Evolutionary conservation across 1,139 yeast genomes (phyloP), one percentile per base, ranked within the genome.

Genomic region (Meyerozyma athensensis): DNA sequence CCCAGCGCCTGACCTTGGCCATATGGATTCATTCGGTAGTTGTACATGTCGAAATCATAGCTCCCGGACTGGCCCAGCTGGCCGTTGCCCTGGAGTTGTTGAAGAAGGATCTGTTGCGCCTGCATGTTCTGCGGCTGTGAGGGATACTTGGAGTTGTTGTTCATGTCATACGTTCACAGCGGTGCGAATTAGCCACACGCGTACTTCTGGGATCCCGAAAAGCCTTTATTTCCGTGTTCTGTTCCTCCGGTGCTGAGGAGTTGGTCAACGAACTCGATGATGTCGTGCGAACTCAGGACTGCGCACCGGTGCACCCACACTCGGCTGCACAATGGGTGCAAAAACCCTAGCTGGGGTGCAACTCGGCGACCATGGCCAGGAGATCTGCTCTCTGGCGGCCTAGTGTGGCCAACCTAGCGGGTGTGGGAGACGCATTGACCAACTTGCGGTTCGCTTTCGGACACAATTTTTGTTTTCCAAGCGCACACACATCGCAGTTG

Each of bases 401-500:
- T n/a, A 70, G 50, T 44, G 68, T 68, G 36, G 49, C 53, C 14
- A 58, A 43, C 30, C 72, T 49, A 28, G 59, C 50, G 14, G 62
- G 59, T 21, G 65, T 38, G 23, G 59, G 47, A n/a, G 62, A 61
- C 21, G 55, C 53, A 26, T 57, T 61, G 28, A 71, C 38, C 22
- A 77, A 46, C 31, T 68, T 66, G 36, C 65, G 62, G 48, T 78
- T 76, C 7, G 67, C 75, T 16, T 71, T 66, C 23, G 71, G 65
- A 46, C 95, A 84, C 3, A 80, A 52, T 1, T 69, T 72, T 4
- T 66, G 59, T 23, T 52, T 53, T 1, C 79, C 77, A 39, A 86
- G 58, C 2, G 75, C 55, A 49, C 97, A 90, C n/a, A 81, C 50
- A 49, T 81, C 90, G 58, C 97, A 90, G 44, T 82, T 73, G 32